These are phyloP conservation scores for Periconia sp. DNA, from an alignment of 2,329 filamentous ascomycete genomes.

Conservation along the genomic window DNA sequence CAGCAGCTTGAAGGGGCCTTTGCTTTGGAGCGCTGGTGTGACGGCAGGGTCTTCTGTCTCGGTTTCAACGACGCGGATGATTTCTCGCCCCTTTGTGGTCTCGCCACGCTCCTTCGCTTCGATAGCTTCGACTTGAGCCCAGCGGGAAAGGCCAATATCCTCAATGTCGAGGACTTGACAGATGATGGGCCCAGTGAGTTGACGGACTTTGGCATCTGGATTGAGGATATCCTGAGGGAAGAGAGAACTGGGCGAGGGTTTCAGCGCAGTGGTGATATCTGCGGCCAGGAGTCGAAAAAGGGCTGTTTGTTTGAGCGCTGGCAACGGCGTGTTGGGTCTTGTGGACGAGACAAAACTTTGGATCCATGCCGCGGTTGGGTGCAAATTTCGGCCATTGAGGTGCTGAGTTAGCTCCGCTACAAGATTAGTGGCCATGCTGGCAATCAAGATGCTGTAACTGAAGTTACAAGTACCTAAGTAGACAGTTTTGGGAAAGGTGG, in stretches of 20 bases:
- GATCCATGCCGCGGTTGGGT: slow-evolving; percentile 64
- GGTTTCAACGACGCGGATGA: slow-evolving; percentile 69
- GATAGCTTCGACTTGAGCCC: slow-evolving; percentile 84
- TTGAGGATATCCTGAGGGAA: slow-evolving; percentile 63
- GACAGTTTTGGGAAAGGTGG: not conserved
- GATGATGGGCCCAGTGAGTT: slow-evolving; percentile 63
- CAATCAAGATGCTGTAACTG: slow-evolving; percentile 3
- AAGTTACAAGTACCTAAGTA: not conserved
- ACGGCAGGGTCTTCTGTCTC: slow-evolving; percentile 45
- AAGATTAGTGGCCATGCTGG: slow-evolving; percentile 30
- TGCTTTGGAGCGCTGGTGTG: slow-evolving; percentile 29
- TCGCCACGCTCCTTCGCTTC: slow-evolving; percentile 74
- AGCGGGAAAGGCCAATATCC: slow-evolving; percentile 76
- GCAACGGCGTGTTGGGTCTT: slow-evolving; percentile 61
- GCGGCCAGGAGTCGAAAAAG: slow-evolving; percentile 77
- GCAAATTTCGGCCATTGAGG: slow-evolving; percentile 57
- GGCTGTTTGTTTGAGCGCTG: slow-evolving; percentile 75
- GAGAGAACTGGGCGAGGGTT: slow-evolving; percentile 41
- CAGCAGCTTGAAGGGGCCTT: slow-evolving; percentile 76
- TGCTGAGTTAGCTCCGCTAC: slow-evolving; percentile 52
- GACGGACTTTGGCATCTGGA: slow-evolving; percentile 57
- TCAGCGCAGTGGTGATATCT: slow-evolving; percentile 69
- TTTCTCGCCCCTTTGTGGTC: slow-evolving; percentile 73
- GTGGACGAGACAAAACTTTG: slow-evolving; percentile 61
- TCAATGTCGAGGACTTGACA: slow-evolving; percentile 87